Conservation (phyloP, 169 alveolate genomes). For the Plasmodium gonderi region DNA sequence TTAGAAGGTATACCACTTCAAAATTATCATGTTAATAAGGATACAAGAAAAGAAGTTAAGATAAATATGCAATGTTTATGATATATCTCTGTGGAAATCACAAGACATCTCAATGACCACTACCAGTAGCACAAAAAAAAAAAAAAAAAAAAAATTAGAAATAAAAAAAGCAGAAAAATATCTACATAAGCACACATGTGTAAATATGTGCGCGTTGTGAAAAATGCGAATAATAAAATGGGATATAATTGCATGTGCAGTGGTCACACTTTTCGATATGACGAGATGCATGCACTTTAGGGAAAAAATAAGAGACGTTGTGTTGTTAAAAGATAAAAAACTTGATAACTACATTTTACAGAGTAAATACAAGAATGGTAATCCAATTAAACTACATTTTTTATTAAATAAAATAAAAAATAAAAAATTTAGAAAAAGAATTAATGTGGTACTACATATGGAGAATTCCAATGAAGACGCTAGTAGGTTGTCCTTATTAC, state of each 20-base stretch:
- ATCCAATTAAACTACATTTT: neutral
- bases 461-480: slow-evolving; percentile 39
- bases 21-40: too few relatives aligned
- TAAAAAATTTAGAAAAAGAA: slow-evolving; percentile 6
- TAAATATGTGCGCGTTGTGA: neutral
- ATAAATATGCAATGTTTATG: neutral
- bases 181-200: neutral
- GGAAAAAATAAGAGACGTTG: neutral
- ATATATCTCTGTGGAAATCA: neutral
- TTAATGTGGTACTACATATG: neutral
- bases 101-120: too few relatives aligned
- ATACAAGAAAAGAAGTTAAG: neutral
- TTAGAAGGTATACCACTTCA: neutral
- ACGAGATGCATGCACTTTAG: slow-evolving; percentile 3
- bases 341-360: neutral
- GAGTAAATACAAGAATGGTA: neutral
- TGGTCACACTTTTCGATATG: neutral
- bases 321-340: neutral
- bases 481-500: slow-evolving; percentile 34
- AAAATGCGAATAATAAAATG: neutral
- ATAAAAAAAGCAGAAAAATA: neutral
- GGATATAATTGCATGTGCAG: neutral
- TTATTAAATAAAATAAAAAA: slow-evolving; percentile 2
- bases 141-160: neutral
- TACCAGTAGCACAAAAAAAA: neutral